Conservation (phyloP, 306 rosid genomes). For the Cotoneaster glaucophyllus region DNA sequence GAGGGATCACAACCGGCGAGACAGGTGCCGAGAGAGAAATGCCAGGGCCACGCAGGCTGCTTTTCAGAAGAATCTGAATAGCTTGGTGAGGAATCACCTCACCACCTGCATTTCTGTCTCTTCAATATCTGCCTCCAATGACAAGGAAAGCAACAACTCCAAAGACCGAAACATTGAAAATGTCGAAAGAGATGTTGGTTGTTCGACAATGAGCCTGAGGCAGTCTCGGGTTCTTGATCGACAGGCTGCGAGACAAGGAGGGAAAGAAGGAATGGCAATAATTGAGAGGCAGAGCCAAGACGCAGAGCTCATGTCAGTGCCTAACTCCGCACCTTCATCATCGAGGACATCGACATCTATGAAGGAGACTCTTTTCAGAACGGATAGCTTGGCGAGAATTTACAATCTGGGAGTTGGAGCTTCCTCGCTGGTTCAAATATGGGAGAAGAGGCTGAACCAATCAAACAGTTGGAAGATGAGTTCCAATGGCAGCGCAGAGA, state of each 20-base stretch:
- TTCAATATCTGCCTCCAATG: slow-evolving; percentile 20
- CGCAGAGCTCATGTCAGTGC: slow-evolving; percentile 16
- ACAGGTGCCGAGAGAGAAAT: slow-evolving; percentile 40
- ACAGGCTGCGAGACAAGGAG: neutral
- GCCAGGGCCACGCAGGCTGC: slow-evolving; percentile 25
- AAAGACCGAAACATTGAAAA: neutral
- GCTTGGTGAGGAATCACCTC: slow-evolving; percentile 49
- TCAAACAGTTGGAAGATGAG: slow-evolving; percentile 16
- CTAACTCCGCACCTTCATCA: neutral
- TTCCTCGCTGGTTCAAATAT: slow-evolving; percentile 77
- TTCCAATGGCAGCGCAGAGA: neutral
- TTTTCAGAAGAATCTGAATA: slow-evolving; percentile 45
- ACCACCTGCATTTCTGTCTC: slow-evolving; percentile 37
- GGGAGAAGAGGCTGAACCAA: slow-evolving; percentile 76
- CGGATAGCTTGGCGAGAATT: slow-evolving; percentile 17
- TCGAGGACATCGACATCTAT: slow-evolving; percentile 17
- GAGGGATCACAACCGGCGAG: slow-evolving; percentile 53
- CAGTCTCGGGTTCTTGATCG: slow-evolving; percentile 10
- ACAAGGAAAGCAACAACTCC: slow-evolving; percentile 13
- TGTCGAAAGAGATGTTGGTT: slow-evolving; percentile 2
- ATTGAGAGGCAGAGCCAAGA: slow-evolving; percentile 8
- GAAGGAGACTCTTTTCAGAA: slow-evolving; percentile 16
- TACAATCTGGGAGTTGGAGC: slow-evolving; percentile 61
- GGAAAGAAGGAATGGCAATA: neutral
- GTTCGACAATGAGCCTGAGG: slow-evolving; percentile 2